A percentile compares a stretch with the other conserved stretches of the same genome.
phyloP scores from a whole-genome alignment of 2,329 filamentous ascomycete genomes.

The Cercospora berteroae region DNA sequence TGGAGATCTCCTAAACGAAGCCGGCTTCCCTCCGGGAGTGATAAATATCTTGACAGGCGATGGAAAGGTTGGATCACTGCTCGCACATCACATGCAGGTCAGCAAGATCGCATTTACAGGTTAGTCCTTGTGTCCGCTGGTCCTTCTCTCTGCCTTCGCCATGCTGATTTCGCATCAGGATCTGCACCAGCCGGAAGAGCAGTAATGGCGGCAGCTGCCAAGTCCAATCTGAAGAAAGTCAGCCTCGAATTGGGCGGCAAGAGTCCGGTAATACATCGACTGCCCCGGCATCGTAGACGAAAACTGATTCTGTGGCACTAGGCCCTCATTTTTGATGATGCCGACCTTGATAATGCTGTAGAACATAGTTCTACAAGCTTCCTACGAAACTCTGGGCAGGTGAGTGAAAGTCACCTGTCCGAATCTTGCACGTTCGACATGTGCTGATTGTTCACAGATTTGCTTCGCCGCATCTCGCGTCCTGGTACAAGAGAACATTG shows the following conservation, averaged over 20 bases:
- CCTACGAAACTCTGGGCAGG: constrained; percentile 18
- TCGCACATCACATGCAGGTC: constrained; percentile 53
- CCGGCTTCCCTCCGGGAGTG: constrained; percentile 47
- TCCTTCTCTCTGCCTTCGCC: not conserved
- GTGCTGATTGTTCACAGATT: constrained; percentile 7
- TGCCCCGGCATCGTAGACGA: not conserved
- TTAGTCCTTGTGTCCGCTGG: not conserved
- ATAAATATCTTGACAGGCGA: constrained; percentile 42
- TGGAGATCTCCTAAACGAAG: constrained; percentile 47
- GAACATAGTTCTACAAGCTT: constrained; percentile 14
- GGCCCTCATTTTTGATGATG: constrained; percentile 47
- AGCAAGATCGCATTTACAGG: constrained; percentile 49
- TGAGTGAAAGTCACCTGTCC: not conserved
- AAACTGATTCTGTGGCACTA: not conserved
- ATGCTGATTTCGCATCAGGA: not conserved
- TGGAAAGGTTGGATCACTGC: constrained; percentile 47
- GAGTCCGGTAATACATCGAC: constrained; percentile 30
- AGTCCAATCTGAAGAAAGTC: constrained; percentile 46
- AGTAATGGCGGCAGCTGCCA: constrained; percentile 40
- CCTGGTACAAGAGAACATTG: constrained; percentile 42
- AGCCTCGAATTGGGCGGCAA: constrained; percentile 53
- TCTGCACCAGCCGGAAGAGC: constrained; percentile 44
- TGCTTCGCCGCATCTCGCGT: constrained; percentile 35
- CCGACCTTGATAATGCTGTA: constrained; percentile 42
- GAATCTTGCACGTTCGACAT: not conserved